These are phyloP conservation scores for Phoenix dactylifera DNA, from an alignment of 176 grass and related monocot species.

Conservation along the genomic window DNA sequence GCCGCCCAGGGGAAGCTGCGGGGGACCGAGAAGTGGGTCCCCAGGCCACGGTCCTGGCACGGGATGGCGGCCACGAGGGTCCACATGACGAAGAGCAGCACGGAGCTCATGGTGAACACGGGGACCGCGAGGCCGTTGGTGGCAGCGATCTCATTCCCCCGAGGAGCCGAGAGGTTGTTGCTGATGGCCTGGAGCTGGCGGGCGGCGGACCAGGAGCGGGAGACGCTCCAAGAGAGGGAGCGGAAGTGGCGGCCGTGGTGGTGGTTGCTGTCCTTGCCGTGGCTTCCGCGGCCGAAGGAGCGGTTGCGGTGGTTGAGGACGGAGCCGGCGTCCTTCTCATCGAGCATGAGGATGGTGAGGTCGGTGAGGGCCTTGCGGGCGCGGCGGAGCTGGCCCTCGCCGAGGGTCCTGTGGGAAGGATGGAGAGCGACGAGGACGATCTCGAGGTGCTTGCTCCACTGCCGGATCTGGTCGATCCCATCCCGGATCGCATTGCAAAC, in stretches of 20 bases:
- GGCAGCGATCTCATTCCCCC: slow-evolving; percentile 37
- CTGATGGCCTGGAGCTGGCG: slow-evolving; percentile 88
- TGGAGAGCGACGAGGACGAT: slow-evolving; percentile 50
- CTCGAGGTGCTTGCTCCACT: slow-evolving; percentile 60
- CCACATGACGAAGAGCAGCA: slow-evolving; percentile 58
- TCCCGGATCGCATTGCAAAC: slow-evolving; percentile 89
- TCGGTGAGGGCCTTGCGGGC: slow-evolving; percentile 84
- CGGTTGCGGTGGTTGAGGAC: slow-evolving; percentile 53
- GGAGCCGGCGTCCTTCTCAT: slow-evolving; percentile 48
- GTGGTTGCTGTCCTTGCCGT: not conserved
- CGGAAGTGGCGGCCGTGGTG: slow-evolving; percentile 57
- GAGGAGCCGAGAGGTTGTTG: slow-evolving; percentile 45
- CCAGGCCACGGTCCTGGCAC: slow-evolving; percentile 85
- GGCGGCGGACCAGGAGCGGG: slow-evolving; percentile 77
- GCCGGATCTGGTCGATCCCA: slow-evolving; percentile 68
- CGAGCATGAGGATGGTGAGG: slow-evolving; percentile 91
- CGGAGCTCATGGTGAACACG: slow-evolving; percentile 50
- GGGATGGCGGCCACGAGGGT: slow-evolving; percentile 68
- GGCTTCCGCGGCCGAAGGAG: slow-evolving; percentile 44
- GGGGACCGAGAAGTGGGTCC: slow-evolving; percentile 52
- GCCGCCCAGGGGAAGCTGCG: slow-evolving; percentile 54
- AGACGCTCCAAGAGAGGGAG: slow-evolving; percentile 88
- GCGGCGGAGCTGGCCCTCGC: slow-evolving; percentile 77
- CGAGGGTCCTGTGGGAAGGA: slow-evolving; percentile 4
- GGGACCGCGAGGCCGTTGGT: slow-evolving; percentile 43